phyloP scores from a whole-genome alignment of 1,284 basidiomycete genomes.

The Laetiporus sulphureus region DNA sequence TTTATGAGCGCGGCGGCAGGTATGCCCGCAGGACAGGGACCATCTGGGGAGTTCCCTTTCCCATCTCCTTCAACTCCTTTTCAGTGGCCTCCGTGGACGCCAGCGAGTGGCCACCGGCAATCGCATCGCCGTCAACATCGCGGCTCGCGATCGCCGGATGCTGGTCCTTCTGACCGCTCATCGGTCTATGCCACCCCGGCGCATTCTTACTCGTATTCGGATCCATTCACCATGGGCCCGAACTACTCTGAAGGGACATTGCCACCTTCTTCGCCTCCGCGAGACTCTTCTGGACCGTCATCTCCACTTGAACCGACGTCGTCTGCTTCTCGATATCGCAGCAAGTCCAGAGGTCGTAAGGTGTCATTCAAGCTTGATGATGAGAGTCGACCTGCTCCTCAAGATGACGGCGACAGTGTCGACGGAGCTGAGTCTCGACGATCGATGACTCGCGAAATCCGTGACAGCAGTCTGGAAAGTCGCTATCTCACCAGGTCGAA shows the following conservation, averaged over 20 bases:
- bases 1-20: conserved; percentile 16
- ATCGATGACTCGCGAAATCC: conserved; percentile 3
- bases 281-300: conserved; percentile 21
- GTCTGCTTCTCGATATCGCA: conserved; percentile 15
- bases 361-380: conserved; percentile 28
- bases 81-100: conserved; percentile 8
- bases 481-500: background rate
- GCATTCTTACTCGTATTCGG: conserved; percentile 32
- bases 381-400: conserved; percentile 17
- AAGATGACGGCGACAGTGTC: conserved; percentile 8
- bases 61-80: conserved; percentile 7
- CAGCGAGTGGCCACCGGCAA: conserved; percentile 4
- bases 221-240: conserved; percentile 34
- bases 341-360: conserved; percentile 21
- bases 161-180: conserved; percentile 13
- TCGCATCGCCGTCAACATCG: background rate
- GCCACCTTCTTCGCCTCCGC: conserved; percentile 38
- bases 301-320: conserved; percentile 10
- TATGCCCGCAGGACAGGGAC: conserved; percentile 5
- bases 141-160: conserved; percentile 13
- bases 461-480: background rate
- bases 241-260: conserved; percentile 35
- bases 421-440: conserved; percentile 4
- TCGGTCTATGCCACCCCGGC: conserved; percentile 31
- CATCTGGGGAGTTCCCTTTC: conserved; percentile 12